A percentile compares a stretch with the other conserved stretches of the same genome.
These are phyloP conservation scores for Pyrenophora graminea DNA, from an alignment of 2,329 filamentous ascomycete species.

Conservation along the genomic window DNA sequence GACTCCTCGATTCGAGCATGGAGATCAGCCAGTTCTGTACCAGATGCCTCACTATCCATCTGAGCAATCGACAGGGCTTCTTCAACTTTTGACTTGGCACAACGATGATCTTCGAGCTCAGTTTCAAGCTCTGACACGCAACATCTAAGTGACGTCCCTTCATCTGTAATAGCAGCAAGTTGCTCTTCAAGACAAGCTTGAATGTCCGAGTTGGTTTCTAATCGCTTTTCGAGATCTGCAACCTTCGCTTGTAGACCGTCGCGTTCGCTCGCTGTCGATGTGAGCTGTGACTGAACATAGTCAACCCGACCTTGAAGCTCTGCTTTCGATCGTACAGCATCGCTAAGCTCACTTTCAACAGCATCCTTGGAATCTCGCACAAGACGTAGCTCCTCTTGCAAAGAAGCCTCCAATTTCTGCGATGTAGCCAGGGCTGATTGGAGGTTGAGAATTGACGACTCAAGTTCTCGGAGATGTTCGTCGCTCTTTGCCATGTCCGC, in stretches of 20 bases:
- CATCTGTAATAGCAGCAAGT: conserved; percentile 14
- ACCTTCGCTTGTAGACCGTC: conserved; percentile 10
- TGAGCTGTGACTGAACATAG: conserved; percentile 7
- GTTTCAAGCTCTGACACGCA: conserved; percentile 21
- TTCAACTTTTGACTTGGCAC: conserved; percentile 14
- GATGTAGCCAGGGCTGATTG: conserved; percentile 21
- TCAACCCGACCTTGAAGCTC: conserved; percentile 17
- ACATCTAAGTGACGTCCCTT: conserved; percentile 15
- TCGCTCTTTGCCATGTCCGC: conserved; percentile 20
- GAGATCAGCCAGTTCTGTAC: conserved; percentile 14
- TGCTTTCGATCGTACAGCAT: conserved; percentile 10
- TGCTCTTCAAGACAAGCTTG: conserved; percentile 11
- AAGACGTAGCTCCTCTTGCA: conserved; percentile 21
- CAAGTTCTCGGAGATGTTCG: conserved; percentile 30
- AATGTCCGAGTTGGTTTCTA: conserved; percentile 5
- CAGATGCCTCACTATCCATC: conserved; percentile 14
- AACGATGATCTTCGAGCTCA: conserved; percentile 4
- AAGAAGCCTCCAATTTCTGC: conserved; percentile 17
- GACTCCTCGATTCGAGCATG: conserved; percentile 9
- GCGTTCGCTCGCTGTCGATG: conserved; percentile 8
- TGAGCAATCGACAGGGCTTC: conserved; percentile 11
- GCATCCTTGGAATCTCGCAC: conserved; percentile 17
- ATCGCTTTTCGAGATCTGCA: conserved; percentile 12
- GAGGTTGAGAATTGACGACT: conserved; percentile 24
- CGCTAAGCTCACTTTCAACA: conserved; percentile 15